A percentile compares a stretch with the other conserved stretches of the same genome.
Evolutionary conservation across 805 yeast species (phyloP).

Genomic region (Ascoidea tarda): DNA sequence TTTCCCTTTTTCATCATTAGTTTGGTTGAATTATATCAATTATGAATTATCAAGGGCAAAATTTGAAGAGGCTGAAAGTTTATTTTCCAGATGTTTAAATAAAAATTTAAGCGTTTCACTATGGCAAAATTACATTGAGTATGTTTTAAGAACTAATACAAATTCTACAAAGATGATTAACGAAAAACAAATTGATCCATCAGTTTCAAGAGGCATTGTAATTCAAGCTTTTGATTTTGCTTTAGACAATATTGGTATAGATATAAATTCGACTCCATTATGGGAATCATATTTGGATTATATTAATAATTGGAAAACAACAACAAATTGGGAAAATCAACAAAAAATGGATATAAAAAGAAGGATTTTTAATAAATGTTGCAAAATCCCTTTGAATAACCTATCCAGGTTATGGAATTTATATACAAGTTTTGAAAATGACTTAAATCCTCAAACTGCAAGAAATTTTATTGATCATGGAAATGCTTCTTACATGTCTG

Average conservation of each 20-base stretch:
- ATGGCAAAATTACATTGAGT: conserved; percentile 67
- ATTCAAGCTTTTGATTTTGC: conserved; percentile 79
- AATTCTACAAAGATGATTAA: conserved; percentile 20
- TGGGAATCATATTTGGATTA: conserved; percentile 82
- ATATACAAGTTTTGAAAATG: conserved; percentile 76
- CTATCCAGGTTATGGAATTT: conserved; percentile 71
- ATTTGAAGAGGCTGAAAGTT: conserved; percentile 45
- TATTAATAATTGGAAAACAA: conserved; percentile 64
- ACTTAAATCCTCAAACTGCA: conserved; percentile 59
- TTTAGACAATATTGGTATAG: conserved; percentile 63
- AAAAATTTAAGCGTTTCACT: conserved; percentile 49
- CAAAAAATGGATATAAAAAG: conserved; percentile 68
- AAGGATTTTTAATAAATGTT: conserved; percentile 52
- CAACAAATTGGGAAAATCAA: conserved; percentile 72
- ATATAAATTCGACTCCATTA: conserved; percentile 50
- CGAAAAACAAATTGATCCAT: conserved; percentile 54
- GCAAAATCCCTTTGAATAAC: conserved; percentile 62
- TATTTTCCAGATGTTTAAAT: conserved; percentile 52
- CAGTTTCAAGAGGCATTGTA: conserved; percentile 58
- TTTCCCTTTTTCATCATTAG: conserved; percentile 54
- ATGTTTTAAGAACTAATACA: conserved; percentile 55
- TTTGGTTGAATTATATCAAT: conserved; percentile 67
- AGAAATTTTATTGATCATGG: conserved; percentile 74
- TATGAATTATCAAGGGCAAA: conserved; percentile 53
- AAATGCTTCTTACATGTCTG: conserved; percentile 76